Percentiles rank a stretch among this genome's conserved stretches.
phyloP scores from a whole-genome alignment of 1,139 yeast genomes.

The Magnusiomyces paraingens region DNA sequence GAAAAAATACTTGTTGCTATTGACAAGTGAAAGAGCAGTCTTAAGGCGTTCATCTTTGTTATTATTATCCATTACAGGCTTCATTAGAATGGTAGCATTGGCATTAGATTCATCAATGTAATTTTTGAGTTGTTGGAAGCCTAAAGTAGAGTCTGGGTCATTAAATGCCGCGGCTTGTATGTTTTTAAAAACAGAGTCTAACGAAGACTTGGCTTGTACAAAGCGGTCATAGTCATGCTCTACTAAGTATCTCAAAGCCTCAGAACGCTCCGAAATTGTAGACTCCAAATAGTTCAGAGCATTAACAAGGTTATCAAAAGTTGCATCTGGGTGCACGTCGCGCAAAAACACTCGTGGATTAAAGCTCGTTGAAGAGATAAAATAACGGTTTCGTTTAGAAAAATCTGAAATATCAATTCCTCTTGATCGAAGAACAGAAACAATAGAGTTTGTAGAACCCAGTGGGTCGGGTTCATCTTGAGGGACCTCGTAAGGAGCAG shows the following conservation, averaged over 20 bases:
- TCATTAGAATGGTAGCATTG: slow-evolving; percentile 57
- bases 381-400: slow-evolving; percentile 40
- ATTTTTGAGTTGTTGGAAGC: slow-evolving; percentile 28
- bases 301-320: slow-evolving; percentile 53
- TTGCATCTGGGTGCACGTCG: slow-evolving; percentile 62
- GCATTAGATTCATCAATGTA: slow-evolving; percentile 34
- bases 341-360: slow-evolving; percentile 64
- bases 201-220: slow-evolving; percentile 63
- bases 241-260: slow-evolving; percentile 57
- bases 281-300: slow-evolving; percentile 55
- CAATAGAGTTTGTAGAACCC: slow-evolving; percentile 31
- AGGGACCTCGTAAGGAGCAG: slow-evolving; percentile 19
- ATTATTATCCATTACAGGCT: slow-evolving; percentile 68
- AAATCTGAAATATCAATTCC: slow-evolving; percentile 29
- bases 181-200: slow-evolving; percentile 52
- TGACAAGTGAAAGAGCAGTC: slow-evolving; percentile 56
- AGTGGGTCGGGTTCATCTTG: slow-evolving; percentile 37
- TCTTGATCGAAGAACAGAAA: slow-evolving; percentile 27
- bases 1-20: slow-evolving; percentile 56
- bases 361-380: slow-evolving; percentile 68
- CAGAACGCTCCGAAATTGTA: slow-evolving; percentile 58
- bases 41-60: slow-evolving; percentile 53
- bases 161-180: slow-evolving; percentile 39
- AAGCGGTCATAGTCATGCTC: slow-evolving; percentile 70
- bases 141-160: slow-evolving; percentile 34